Evolutionary conservation across 2,329 filamentous ascomycete genomes (phyloP).

Genomic region (Albophoma yamanashiensis): DNA sequence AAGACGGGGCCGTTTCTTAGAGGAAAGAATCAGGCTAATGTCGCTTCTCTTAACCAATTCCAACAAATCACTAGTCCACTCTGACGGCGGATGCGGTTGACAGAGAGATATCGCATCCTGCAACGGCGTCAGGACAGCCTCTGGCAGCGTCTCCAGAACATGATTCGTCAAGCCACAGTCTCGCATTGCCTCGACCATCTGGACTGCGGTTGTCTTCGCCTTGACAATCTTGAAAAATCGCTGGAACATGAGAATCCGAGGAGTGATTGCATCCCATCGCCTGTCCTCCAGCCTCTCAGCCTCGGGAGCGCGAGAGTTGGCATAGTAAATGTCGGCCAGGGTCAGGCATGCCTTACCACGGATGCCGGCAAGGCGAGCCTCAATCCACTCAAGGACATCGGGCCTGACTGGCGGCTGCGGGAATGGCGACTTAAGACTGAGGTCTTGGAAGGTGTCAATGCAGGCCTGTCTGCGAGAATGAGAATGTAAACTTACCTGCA

Average conservation of each 20-base stretch:
- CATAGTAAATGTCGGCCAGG: conserved; percentile 33
- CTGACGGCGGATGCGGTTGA: conserved; percentile 68
- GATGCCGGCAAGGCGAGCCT: conserved; percentile 30
- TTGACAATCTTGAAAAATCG: conserved; percentile 52
- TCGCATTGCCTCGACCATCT: conserved; percentile 65
- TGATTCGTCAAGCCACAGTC: conserved; percentile 54
- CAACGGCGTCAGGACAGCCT: conserved; percentile 69
- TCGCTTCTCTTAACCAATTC: conserved; percentile 74
- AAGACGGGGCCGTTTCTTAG: conserved; percentile 18
- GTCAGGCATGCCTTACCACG: conserved; percentile 27
- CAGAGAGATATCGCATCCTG: conserved; percentile 78
- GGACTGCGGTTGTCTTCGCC: conserved; percentile 38
- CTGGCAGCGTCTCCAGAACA: conserved; percentile 73
- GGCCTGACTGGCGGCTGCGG: conserved; percentile 22
- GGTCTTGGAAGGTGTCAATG: conserved; percentile 11
- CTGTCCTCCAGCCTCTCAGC: conserved; percentile 23
- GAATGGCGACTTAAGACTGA: conserved; percentile 20
- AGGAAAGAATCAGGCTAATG: conserved; percentile 54
- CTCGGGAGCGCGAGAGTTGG: conserved; percentile 22
- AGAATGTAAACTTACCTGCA: conserved; percentile 20
- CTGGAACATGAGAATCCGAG: conserved; percentile 60
- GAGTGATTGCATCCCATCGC: conserved; percentile 40
- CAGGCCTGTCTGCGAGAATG: too few relatives aligned
- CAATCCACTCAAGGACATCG: conserved; percentile 44
- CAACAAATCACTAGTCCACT: conserved; percentile 63